Conservation (phyloP, 176 grass and related monocot species). For the Alopecurus myosuroides region DNA sequence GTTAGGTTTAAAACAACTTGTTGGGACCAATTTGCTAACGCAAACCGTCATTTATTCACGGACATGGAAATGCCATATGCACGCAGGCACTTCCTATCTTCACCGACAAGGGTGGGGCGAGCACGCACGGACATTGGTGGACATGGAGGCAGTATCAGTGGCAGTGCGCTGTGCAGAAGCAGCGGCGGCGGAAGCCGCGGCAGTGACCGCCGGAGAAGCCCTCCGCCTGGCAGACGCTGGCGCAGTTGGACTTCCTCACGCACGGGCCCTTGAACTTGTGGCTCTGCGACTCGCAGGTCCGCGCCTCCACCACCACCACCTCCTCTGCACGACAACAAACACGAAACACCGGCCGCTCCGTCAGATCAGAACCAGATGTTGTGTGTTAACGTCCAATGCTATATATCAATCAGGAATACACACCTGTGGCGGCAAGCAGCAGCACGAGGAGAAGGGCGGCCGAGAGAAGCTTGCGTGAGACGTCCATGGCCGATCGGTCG, state of each 20-base stretch:
- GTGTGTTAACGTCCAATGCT: no score
- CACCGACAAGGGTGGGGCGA: no score
- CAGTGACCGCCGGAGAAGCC: slow-evolving; percentile 57
- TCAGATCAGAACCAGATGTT: neutral
- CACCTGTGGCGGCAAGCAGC: slow-evolving; percentile 40
- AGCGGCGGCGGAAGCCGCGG: slow-evolving; percentile 52
- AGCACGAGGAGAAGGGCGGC: slow-evolving; percentile 19
- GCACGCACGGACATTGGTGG: no score
- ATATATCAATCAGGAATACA: neutral
- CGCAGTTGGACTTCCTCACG: slow-evolving; percentile 43
- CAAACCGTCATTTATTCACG: neutral
- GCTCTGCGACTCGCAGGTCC: slow-evolving; percentile 61
- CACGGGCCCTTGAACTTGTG: slow-evolving; percentile 58
- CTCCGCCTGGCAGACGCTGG: slow-evolving; percentile 58
- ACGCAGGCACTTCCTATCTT: no score
- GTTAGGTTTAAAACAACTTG: neutral
- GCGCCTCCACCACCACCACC: slow-evolving; percentile 45
- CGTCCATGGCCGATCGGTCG: neutral
- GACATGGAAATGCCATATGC: no score
- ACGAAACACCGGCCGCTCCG: neutral
- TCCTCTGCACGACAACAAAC: neutral
- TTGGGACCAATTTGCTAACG: neutral
- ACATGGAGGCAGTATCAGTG: no score
- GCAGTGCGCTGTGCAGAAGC: slow-evolving; percentile 55
- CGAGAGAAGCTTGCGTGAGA: slow-evolving; percentile 22